phyloP scores from a whole-genome alignment of 2,329 filamentous ascomycete species.

The Claviceps citrina region DNA sequence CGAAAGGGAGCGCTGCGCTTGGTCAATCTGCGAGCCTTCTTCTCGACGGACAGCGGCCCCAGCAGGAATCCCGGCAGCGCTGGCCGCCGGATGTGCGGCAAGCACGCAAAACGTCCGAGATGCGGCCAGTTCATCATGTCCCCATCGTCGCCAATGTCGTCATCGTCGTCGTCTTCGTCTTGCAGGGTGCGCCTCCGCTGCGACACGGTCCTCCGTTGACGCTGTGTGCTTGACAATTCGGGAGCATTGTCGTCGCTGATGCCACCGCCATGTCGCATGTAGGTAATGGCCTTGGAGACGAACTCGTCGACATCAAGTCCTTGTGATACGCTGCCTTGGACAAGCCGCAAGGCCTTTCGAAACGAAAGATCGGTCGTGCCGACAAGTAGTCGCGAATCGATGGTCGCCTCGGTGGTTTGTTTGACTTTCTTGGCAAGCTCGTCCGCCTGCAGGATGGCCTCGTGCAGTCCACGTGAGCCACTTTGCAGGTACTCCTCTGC shows the following conservation, averaged over 20 bases:
- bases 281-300: conserved; percentile 74
- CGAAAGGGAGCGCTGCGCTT: conserved; percentile 58
- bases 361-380: conserved; percentile 65
- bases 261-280: conserved; percentile 57
- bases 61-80: conserved; percentile 71
- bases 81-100: conserved; percentile 58
- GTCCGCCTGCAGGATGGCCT: conserved; percentile 53
- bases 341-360: conserved; percentile 60
- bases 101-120: conserved; percentile 61
- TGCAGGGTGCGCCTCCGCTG: conserved; percentile 23
- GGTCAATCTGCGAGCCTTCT: conserved; percentile 55
- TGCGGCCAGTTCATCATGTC: conserved; percentile 77
- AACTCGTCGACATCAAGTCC: conserved; percentile 86
- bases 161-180: conserved; percentile 37
- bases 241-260: conserved; percentile 35
- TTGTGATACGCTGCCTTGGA: conserved; percentile 54
- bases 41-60: conserved; percentile 78
- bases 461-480: conserved; percentile 47
- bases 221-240: conserved; percentile 35
- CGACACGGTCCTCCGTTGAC: conserved; percentile 23
- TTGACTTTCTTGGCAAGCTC: conserved; percentile 52
- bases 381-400: conserved; percentile 78
- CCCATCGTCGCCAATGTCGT: conserved; percentile 54
- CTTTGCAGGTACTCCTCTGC: conserved; percentile 57
- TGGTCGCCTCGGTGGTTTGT: conserved; percentile 78